Conservation (phyloP, 129 eudicot genomes). For the Tagetes erecta region DNA sequence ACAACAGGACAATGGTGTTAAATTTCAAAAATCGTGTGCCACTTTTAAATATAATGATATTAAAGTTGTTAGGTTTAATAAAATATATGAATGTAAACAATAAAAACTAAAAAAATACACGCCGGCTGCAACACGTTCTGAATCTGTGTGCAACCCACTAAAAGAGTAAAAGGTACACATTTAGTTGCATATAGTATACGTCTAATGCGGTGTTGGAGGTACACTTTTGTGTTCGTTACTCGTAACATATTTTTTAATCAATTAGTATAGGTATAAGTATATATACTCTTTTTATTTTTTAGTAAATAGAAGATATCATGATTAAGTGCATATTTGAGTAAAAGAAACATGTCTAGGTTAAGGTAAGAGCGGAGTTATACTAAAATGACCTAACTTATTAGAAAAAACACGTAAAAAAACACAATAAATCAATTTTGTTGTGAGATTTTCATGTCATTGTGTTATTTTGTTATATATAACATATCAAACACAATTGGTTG, state of each 20-base stretch:
- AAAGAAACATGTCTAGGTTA: no score
- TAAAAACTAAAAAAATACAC: background rate
- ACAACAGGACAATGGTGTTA: background rate
- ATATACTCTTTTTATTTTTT: background rate
- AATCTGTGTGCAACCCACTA: slow-evolving; percentile 3
- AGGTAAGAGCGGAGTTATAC: no score
- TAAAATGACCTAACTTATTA: no score
- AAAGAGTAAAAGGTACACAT: background rate
- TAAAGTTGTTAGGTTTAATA: background rate
- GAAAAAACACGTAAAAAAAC: no score
- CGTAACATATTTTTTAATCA: background rate
- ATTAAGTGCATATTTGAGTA: background rate
- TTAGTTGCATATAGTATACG: background rate
- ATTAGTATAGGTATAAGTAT: background rate
- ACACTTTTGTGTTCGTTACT: background rate
- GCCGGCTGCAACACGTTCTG: slow-evolving; percentile 12
- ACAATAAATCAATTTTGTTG: no score
- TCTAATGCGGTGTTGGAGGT: background rate
- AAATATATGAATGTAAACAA: background rate
- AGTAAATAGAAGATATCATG: background rate
- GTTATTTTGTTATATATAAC: no score
- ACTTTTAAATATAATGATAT: background rate
- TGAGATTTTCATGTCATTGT: no score
- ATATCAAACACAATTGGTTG: no score
- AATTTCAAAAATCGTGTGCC: background rate